Evolutionary conservation across 1,139 yeast species (phyloP), one percentile per base, ranked within the genome.

Genomic region (Taiozyma sp.): DNA sequence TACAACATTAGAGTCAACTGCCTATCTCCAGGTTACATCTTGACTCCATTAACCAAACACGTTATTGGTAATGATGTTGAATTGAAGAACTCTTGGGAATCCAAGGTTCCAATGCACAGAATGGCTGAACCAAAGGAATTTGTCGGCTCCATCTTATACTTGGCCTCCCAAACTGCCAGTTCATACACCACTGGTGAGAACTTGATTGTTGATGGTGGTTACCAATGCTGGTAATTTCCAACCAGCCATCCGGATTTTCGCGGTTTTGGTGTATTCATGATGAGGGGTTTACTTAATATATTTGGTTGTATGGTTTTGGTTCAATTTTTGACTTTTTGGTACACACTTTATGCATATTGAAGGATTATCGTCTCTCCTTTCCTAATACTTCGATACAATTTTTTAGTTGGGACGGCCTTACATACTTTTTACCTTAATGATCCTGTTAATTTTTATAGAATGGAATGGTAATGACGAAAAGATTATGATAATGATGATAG

Each of bases 151-250:
- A 84, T 84, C 58, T 78, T 89, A 53, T 90, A 87, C 71, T 75
- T 89, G 66, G 89, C 95, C 40, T 81, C 91, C 10, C 76, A 80
- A 59, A 72, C 77, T 48, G 96, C 95, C 24, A 77, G 90, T 43
- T 80, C 90, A 23, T 89, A 84, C 71, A 81, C 95, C 51, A 89
- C 95, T 14, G 97, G 96, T 58, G 81, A 86, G 62, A 90, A 89
- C 69, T 71, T 89, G 59, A 74, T 86, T 58, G 96, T 89, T 51
- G 97, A 89, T 64, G 97, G 97, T 61, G 97, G 96, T 48, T 88
- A 87, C 75, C 76, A 78, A 53, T 73, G 80, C 53, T 78, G 82
- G 80, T 80, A 44, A 57, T 12, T 14, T 5, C 27, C 6, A 24
- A 8, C 27, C 2, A 19, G 19, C 2, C 19, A 19, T 19, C 19